Evolutionary conservation across 768 basidiomycete species (phyloP), one percentile per base, ranked within the genome.

Genomic region (Agaricus subrufescens): DNA sequence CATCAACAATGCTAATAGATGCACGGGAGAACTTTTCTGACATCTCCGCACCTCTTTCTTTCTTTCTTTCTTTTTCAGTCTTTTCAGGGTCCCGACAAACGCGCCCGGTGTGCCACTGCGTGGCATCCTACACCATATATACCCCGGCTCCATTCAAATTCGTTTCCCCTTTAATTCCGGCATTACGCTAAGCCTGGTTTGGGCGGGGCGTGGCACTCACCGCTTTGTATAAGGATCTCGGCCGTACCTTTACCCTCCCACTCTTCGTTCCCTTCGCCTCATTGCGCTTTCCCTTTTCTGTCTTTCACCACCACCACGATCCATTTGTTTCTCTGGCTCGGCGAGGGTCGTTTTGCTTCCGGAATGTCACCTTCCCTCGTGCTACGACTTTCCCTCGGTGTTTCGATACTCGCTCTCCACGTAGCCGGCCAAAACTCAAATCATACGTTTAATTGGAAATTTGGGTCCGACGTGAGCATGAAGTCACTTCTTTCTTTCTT

Each of bases 361-460:
- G 34, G 3, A 44, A 52, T 50, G 54, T 46, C 26, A 6, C 29
- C 46, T 15, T 51, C n/a, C 8, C 44, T 50, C 42, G 46, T 50
- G 40, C 26, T 46, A 26, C 52, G 46, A 25, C 39, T 54, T 43
- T n/a, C 11, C 3, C 11, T 39, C 40, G 29, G 44, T 10, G 23
- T 27, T 43, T 46, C 46, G n/a, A 47, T 45, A 48, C 27, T 55
- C 19, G 15, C 34, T 37, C 49, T 49, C 19, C 49, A 46, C 34
- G 55, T 27, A 39, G 34, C 14, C 25, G 65, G 62, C 2, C 61
- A 64, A 50, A 59, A 53, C 46, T 34, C 31, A 47, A 11, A 54
- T 19, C 55, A 60, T 46, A 50, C 64, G 61, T 74, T 75, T 52
- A 60, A 65, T 52, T 74, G 73, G 73, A 59, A 63, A 60, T 73